Evolutionary conservation across 2,329 filamentous ascomycete species (phyloP), one percentile per base, ranked within the genome.

Genomic region (Scedosporium dehoogii): DNA sequence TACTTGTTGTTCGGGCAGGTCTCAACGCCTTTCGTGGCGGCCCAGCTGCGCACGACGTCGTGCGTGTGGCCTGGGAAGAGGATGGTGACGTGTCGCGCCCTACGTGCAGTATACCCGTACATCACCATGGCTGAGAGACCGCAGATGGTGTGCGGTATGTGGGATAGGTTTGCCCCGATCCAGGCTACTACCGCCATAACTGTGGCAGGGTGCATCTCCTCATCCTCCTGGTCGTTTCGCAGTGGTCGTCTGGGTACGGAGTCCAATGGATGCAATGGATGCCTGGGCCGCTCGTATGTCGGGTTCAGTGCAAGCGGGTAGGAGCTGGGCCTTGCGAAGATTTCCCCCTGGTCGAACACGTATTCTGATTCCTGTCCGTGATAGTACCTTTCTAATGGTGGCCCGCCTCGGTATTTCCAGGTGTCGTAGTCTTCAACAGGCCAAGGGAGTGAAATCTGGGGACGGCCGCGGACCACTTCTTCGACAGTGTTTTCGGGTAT

Each of bases 61-160:
- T 67, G 69, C 5, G 72, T 71, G 12, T 72, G 65, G 5, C 65
- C 63, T 0, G 78, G 75, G 64, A 76, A 80, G 21, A 78, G 56
- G 61, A 83, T 71, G 51, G 69, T 75, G 18, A 82, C 66, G 56
- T 73, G 68, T 4, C 66, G 65, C 0, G 73, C 72, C 5, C 55
- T 62, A 6, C 71, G 68, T 6, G 63, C 64, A 3, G 66, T 59
- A 64, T 72, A 76, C 57, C 78, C 80, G 71, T 80, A 77, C 57
- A 76, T 73, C 3, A 71, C 67, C 64, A 83, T 71, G 12, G 79
- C 79, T 0, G 74, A 73, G 23, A 74, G 71, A 23, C 81, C 81
- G 65, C 71, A 74, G 51, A 84, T 73, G 10, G 76, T 76, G 67
- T 81, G 82, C 21, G 73, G 75, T 1, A 79, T 72, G 67, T 80